Percentiles rank a stretch among this genome's conserved stretches.
Evolutionary conservation across 2,329 filamentous ascomycete genomes (phyloP).

Genomic region (Phaeosphaeriaceae sp.): DNA sequence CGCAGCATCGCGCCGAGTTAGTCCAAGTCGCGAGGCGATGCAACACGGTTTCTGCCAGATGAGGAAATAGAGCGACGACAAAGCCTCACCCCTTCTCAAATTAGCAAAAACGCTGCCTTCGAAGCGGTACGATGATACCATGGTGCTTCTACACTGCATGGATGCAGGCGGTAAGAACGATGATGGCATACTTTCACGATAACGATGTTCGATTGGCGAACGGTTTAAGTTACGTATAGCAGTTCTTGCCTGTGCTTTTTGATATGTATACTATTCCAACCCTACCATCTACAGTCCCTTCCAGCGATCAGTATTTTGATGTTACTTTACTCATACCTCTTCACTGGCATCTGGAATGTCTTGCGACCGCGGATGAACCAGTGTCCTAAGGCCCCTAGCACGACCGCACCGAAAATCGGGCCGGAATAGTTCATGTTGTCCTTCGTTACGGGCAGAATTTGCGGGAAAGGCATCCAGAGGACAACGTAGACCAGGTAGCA

Average conservation of each 20-base stretch:
- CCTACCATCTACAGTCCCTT: background rate
- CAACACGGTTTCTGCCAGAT: background rate
- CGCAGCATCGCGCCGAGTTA: background rate
- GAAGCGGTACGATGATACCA: background rate
- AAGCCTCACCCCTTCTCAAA: background rate
- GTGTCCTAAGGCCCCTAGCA: slow-evolving; percentile 29
- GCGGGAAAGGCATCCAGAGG: slow-evolving; percentile 42
- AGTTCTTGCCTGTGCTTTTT: background rate
- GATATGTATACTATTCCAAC: background rate
- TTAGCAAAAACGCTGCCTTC: background rate
- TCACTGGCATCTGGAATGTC: slow-evolving; percentile 32
- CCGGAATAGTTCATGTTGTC: slow-evolving; percentile 44
- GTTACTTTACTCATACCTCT: slow-evolving; percentile 24
- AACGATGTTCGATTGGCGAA: background rate
- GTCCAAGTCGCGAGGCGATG: background rate
- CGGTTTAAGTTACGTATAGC: background rate
- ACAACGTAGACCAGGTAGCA: slow-evolving; percentile 35
- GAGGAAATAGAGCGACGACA: background rate
- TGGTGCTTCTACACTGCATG: background rate
- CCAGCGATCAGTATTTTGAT: background rate
- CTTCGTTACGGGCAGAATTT: slow-evolving; percentile 32
- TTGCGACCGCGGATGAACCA: slow-evolving; percentile 28
- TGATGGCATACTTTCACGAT: background rate
- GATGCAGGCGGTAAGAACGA: background rate
- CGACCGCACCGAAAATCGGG: slow-evolving; percentile 34